Conservation (phyloP, 805 yeast genomes). For the Saitoella complicata region DNA sequence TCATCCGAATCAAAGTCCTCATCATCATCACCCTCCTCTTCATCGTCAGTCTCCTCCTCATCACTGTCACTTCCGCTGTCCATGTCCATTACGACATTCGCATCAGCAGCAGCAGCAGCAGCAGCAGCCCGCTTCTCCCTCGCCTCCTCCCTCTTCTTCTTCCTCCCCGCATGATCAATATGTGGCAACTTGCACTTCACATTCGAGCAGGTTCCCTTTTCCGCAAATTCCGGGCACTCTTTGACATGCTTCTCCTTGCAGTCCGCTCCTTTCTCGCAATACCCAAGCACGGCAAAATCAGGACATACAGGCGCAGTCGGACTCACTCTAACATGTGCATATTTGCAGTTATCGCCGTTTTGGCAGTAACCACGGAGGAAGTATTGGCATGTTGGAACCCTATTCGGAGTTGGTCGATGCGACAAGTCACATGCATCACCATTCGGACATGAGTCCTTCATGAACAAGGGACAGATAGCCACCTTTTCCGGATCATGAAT, state of each 20-base stretch:
- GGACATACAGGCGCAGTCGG: conserved; percentile 38
- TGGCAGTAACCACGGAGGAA: conserved; percentile 33
- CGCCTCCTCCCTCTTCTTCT: conserved; percentile 11
- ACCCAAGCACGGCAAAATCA: conserved; percentile 52
- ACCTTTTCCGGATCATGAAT: conserved; percentile 35
- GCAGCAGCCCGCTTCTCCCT: conserved; percentile 10
- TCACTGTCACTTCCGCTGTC: conserved; percentile 7
- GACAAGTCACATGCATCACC: conserved; percentile 33
- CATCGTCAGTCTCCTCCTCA: conserved; percentile 10
- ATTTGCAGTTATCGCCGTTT: conserved; percentile 32
- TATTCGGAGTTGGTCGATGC: conserved; percentile 43
- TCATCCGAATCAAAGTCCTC: conserved; percentile 9
- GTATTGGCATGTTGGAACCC: conserved; percentile 43
- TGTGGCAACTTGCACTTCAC: conserved; percentile 39
- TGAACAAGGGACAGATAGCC: conserved; percentile 37
- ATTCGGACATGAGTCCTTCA: conserved; percentile 33
- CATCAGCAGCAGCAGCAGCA: conserved; percentile 10
- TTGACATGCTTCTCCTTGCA: conserved; percentile 44
- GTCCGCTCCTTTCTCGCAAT: conserved; percentile 42
- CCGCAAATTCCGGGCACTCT: conserved; percentile 59
- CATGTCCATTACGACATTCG: conserved; percentile 6
- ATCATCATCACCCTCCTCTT: conserved; percentile 9
- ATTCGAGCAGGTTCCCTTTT: conserved; percentile 38
- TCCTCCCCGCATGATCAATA: conserved; percentile 18
- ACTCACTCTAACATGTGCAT: conserved; percentile 30